Evolutionary conservation across 257 asterid species (phyloP).

Genomic region (Capsicum chinense): DNA sequence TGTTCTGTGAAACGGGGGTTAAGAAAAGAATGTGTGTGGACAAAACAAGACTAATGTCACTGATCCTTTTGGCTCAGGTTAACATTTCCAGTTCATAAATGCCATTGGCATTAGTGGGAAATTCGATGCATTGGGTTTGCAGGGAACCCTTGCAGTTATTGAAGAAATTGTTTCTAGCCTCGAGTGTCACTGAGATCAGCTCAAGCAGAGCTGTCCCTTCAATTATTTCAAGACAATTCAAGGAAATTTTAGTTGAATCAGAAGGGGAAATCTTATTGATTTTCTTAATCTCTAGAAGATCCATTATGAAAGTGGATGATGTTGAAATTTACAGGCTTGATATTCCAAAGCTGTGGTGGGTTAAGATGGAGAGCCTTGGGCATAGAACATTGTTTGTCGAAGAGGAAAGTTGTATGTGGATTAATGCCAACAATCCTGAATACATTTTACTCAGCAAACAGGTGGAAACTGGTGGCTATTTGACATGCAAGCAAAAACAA

Average conservation of each 20-base stretch:
- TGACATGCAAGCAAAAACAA: constrained; percentile 36
- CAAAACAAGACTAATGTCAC: background rate
- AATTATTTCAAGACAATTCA: constrained; percentile 28
- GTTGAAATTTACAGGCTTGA: constrained; percentile 44
- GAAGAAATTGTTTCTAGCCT: constrained; percentile 35
- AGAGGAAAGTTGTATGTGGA: constrained; percentile 36
- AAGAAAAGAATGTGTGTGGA: constrained; percentile 7
- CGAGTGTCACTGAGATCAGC: constrained; percentile 15
- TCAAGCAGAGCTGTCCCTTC: constrained; percentile 40
- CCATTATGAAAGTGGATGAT: constrained; percentile 33
- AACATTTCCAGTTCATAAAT: constrained; percentile 30
- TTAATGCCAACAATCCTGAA: constrained; percentile 38
- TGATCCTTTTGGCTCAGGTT: constrained; percentile 31
- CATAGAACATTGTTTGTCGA: constrained; percentile 43
- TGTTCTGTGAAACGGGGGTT: background rate
- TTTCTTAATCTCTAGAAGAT: constrained; percentile 38
- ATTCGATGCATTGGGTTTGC: constrained; percentile 35
- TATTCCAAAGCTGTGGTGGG: constrained; percentile 13
- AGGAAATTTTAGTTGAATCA: constrained; percentile 43
- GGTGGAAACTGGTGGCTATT: constrained; percentile 40
- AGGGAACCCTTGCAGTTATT: constrained; percentile 29
- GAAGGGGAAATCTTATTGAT: constrained; percentile 42
- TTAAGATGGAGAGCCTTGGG: constrained; percentile 38
- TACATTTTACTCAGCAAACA: constrained; percentile 35
- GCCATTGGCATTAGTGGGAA: constrained; percentile 33